Base-by-base conservation (phyloP, 768 basidiomycete species). In the Hirschioporus abietinus region DNA sequence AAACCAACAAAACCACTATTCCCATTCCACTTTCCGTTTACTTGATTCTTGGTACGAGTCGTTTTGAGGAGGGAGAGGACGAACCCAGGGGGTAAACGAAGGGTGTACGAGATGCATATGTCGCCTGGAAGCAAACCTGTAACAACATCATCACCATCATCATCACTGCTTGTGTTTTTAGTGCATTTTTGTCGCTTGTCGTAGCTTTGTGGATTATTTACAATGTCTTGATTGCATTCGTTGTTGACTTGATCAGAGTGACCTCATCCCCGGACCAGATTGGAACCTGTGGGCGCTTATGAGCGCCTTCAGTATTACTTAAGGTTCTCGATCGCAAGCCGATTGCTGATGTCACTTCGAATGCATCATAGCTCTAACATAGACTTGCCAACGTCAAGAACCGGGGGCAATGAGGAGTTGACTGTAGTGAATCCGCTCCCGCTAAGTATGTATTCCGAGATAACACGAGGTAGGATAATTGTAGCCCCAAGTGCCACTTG, bases 61-160 rank as follows among this genome's bases (percentile, higher is more conserved):
- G 42, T 52, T 52, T 52, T 52, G 42, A 52, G 42, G 42, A 52
- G 42, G 42, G 42, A 30, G 42, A 52, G 42, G 42, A 52, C 42
- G 42, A 52, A 52, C 42, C 30, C 42, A 52, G 42, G 42, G 42
- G 42, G 42, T 52, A 52, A 52, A 52, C 42, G 42, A 52, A 52
- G 42, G 42, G 42, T 52, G 42, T 52, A 52, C 42, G 42, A 52
- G 42, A 52, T 52, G 42, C 42, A 52, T 52, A 52, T 52, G 42
- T 52, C 42, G 42, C 42, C 42, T 52, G 42, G 42, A 52, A 52
- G 42, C 42, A 52, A 52, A 52, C 42, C 42, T 52, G 42, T 52
- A 52, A 52, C 42, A 52, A 52, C 42, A 52, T 52, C 42, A 52
- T 52, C 42, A 52, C 42, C 42, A 52, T 52, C 42, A 52, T 52